These are phyloP conservation scores for Colletotrichum filicis DNA, from an alignment of 2,329 filamentous ascomycete genomes.

Conservation along the genomic window DNA sequence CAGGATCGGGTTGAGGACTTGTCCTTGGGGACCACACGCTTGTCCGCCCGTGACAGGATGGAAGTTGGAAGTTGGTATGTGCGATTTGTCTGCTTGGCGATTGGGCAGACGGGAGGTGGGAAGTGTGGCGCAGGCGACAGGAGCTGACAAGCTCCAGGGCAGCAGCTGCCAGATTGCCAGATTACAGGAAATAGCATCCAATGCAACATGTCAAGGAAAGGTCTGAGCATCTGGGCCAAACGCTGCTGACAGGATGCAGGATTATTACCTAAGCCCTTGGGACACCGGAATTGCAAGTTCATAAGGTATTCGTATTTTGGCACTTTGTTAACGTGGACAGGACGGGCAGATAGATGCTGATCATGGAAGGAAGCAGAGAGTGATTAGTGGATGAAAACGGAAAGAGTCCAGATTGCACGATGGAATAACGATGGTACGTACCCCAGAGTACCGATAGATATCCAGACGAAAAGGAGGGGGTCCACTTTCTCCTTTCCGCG, in stretches of 20 bases:
- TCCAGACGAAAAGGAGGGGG: slow-evolving; percentile 7
- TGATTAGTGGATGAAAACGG: neutral
- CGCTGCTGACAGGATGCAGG: neutral
- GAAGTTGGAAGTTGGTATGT: too few species aligned
- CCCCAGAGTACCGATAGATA: neutral
- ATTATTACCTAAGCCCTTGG: too few species aligned
- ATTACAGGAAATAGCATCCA: neutral
- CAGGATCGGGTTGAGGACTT: neutral
- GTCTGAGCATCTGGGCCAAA: too few species aligned
- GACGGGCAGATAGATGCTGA: too few species aligned
- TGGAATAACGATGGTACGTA: neutral
- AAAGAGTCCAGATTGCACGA: slow-evolving; percentile 1
- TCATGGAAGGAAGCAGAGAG: neutral
- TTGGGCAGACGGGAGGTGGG: slow-evolving; percentile 12
- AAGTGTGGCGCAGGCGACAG: slow-evolving; percentile 14
- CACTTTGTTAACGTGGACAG: too few species aligned
- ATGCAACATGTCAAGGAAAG: too few species aligned
- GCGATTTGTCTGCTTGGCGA: neutral
- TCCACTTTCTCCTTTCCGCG: slow-evolving; percentile 31
- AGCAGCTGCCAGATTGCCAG: neutral
- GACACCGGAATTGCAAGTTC: too few species aligned
- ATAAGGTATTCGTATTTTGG: too few species aligned
- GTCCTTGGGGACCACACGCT: too few species aligned
- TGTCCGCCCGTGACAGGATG: too few species aligned
- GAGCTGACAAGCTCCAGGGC: slow-evolving; percentile 5